Base-by-base conservation (phyloP, 1,284 basidiomycete species). In the Ustilago vetiveriae region DNA sequence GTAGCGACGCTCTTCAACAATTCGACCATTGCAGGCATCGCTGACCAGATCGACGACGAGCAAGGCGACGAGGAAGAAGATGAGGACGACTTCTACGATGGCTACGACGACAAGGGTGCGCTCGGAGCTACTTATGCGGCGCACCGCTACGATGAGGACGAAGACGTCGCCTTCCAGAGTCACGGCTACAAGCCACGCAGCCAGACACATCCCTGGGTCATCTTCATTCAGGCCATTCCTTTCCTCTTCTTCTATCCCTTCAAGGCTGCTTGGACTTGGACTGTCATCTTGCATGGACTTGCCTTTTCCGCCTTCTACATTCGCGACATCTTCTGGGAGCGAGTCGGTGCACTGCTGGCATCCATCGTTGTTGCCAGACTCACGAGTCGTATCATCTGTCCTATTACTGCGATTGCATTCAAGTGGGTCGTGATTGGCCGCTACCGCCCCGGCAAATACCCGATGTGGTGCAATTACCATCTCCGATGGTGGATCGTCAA, bases 391-490 rank as follows among this genome's bases (percentile, higher is more conserved):
- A 79, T 82, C 67, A 79, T 82, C 59, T 81, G 80, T 49, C 80
- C 80, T 30, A 52, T 76, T 51, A 76, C 76, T 11, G 79, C 80
- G 30, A 82, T 82, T 36, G 73, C 74, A n/a, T 82, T 82, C 75
- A 82, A 82, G 66, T 82, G 80, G 80, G 39, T 82, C 48, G 75
- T 82, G 51, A 80, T 82, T 29, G 80, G 80, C 35, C 59, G 78
- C 22, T 81, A 79, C 50, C 72, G 79, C 9, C 80, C 80, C 1
- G 80, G 80, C 47, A 75, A 76, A 39, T 82, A 82, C 30, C 80
- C 79, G 4, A 82, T 82, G 80, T 82, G 80, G 80, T 78, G 72
- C 74, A 81, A 81, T 64, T 82, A 82, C 46, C 79, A 82, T 49
- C 65, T 82, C 23, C 79, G 80, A 30, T 82, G 80, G 80, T 82